Base-by-base conservation (phyloP, 805 yeast genomes). In the Pichia cabralensis region DNA sequence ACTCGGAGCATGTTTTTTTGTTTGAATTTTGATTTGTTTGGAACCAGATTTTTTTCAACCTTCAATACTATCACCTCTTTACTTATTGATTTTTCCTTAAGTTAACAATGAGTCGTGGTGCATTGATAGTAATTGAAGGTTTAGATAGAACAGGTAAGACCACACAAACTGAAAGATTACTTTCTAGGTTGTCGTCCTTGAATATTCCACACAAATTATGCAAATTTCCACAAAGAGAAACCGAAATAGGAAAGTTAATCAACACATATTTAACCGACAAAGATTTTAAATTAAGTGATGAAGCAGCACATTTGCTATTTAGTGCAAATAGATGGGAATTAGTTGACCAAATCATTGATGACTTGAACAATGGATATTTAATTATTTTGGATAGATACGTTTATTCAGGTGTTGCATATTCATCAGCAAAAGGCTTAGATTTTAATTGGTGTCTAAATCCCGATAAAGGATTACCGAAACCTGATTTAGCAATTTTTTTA, bases 271-370 rank as follows among this genome's bases (percentile, higher is more conserved):
- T 92, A 19, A 67, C 71, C 0, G 67, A 75, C 43, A 58, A 61
- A 16, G 37, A 53, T 1, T 69, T 70, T 40, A 42, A 57, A 7
- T 53, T 86, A 14, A 70, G 76, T 13, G 95, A 88, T 49, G 77
- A 85, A 53, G 65, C 95, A 0, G 79, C 86, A 5, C 99, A 92
- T 56, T 62, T 92, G 17, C 60, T 92, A 22, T 92, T 92, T 55
- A 75, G 86, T 45, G 96, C 97, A 2, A 92, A 92, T 49, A 62
- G 99, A 43, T 92, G 99, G 99, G 99, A 92, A 53, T 47, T 74
- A 16, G 69, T 66, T 2, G 55, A 61, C 1, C 52, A 55, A 4
- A 74, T 92, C 5, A 50, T 58, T 9, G 36, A 50, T 1, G 50
- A 61, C 10, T 54, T 86, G 14, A 45, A 56, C 1, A 42, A 53